Base-by-base conservation (phyloP, 2,329 filamentous ascomycete species). In the Cryoendolithus antarcticus region DNA sequence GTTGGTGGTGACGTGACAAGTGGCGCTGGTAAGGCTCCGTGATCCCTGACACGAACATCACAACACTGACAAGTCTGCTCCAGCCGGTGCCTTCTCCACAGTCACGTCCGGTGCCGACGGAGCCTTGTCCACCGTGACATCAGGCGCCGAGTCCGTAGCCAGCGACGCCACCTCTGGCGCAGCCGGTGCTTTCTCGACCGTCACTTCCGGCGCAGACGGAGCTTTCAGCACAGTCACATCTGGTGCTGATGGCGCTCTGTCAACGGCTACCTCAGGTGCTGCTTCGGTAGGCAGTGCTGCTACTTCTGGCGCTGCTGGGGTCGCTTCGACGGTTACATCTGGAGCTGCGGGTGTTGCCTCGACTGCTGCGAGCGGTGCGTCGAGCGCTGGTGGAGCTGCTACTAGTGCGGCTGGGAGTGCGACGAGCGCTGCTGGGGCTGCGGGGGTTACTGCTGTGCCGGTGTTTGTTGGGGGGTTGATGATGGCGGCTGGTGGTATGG, bases 171-270 rank as follows among this genome's bases (percentile, higher is more conserved):
- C 37, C 2, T 28, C 19, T 30, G 37, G 37, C 13, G 32, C 31
- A 9, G 37, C 11, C 6, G 27, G 32, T 3, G 37, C 32, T 4
- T 19, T 33, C 19, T 44, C 41, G 7, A 53, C 51, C n/a, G 44
- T 50, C 13, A 51, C 49, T 5, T 37, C 34, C 5, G 44, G 31
- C 11, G 44, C 41, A 6, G 38, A 30, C n/a, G 32, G 40, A 30
- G 39, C 44, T 9, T 43, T 32, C 13, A 47, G 47, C 9, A 37
- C 31, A 4, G 44, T 40, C 2, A 47, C 48, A 6, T 35, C 40
- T 27, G 41, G 15, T 6, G 50, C 40, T 30, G 46, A 11, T 6
- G 34, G 30, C 5, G 30, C 29, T 32, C 33, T 13, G 2, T 40
- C 39, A 10, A 21, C 33, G 1, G 33, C 33, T 3, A 13, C 33